A percentile compares a stretch with the other conserved stretches of the same genome.
phyloP scores from a whole-genome alignment of 176 grass and related monocot genomes.

The Oryza punctata region DNA sequence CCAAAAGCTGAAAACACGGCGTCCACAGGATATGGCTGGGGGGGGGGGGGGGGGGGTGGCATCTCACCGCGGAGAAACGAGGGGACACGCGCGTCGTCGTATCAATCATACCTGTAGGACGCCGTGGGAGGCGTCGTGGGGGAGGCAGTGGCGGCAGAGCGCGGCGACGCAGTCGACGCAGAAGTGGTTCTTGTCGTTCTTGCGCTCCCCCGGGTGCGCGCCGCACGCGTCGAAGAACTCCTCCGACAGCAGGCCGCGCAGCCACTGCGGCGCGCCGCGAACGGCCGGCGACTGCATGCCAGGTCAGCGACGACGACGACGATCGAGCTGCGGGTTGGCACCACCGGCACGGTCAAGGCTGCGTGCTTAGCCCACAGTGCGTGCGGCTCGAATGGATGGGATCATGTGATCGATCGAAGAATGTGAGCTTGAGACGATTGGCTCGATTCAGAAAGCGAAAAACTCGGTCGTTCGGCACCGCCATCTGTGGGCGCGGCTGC shows the following conservation, averaged over 20 bases:
- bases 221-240: constrained; percentile 57
- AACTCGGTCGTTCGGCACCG: constrained; percentile 11
- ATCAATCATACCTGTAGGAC: constrained; percentile 40
- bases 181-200: constrained; percentile 67
- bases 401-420: too few species aligned
- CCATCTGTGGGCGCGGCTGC: not conserved
- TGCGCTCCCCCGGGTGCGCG: constrained; percentile 43
- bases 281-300: constrained; percentile 18
- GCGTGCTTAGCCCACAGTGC: not conserved
- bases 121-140: constrained; percentile 34
- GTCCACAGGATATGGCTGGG: too few species aligned
- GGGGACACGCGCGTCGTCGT: too few species aligned
- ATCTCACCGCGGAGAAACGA: too few species aligned
- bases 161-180: constrained; percentile 53
- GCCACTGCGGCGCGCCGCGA: constrained; percentile 42
- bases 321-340: not conserved
- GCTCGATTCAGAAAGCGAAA: constrained; percentile 42
- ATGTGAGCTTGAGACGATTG: not conserved
- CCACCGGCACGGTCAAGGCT: not conserved
- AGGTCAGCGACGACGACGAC: not conserved
- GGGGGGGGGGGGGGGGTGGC: too few species aligned
- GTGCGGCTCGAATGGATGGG: not conserved
- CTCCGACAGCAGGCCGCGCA: constrained; percentile 44
- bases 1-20: not conserved
- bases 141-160: constrained; percentile 59